Base-by-base conservation (phyloP, 2,329 filamentous ascomycete genomes). In the Aspergillus chevalieri region DNA sequence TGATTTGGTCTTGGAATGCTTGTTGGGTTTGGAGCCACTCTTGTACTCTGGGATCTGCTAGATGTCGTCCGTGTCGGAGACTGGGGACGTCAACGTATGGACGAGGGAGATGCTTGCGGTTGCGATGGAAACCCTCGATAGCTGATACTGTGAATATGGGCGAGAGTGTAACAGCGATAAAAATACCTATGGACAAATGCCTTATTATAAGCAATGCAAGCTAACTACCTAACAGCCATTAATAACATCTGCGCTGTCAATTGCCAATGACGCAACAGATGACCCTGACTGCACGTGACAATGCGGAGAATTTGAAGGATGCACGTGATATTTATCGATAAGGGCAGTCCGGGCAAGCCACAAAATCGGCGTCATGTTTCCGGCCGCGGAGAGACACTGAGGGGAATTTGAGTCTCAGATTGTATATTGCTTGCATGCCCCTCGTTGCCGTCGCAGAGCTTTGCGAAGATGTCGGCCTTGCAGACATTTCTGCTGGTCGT, bases 401-500 rank as follows among this genome's bases (percentile, higher is more conserved):
- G 47, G 48, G 46, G 47, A 47, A 50, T 43, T 30, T 30, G 3
- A 30, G 5, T 30, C 4, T 12, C 12, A 30, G 26, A 12, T 12
- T 30, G 3, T 30, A 30, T 30, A 30, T 30, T 30, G 26, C 26
- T 39, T 46, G 46, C 22, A 43, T 47, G 30, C 45, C 42, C 48
- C 44, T 51, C 39, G 47, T 46, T 48, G 17, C 38, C 15, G 6
- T 46, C 22, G 21, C 36, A 5, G 36, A 15, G 15, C 10, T 56
- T 57, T 49, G 51, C 49, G 52, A 72, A 59, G 49, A 76, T 75
- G 71, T 75, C 73, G 51, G 74, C 73, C 54, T 60, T 75, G 54
- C 73, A 74, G 65, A 69, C 67, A 21, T 78, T 75, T 56, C 65
- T 78, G 63, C 65, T 78, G 58, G 68, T 70, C 43, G 67, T 74